Base-by-base conservation (phyloP, 495 filamentous ascomycete genomes). In the Letharia columbiana region DNA sequence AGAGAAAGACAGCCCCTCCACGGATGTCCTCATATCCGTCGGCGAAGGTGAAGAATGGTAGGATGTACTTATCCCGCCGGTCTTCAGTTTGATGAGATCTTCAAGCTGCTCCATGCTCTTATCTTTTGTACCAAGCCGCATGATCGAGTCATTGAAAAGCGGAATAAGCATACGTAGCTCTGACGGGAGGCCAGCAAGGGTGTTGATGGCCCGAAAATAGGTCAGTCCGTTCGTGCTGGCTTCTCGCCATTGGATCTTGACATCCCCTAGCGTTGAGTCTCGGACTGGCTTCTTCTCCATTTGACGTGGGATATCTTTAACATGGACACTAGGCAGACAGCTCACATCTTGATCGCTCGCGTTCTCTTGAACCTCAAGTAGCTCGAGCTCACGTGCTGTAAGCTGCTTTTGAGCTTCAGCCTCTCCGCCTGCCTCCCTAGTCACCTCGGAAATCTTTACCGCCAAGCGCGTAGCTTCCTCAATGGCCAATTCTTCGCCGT, bases 201-300 rank as follows among this genome's bases (percentile, higher is more conserved):
- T 78, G 69, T 93, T 91, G 73, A 96, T 82, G 11, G 91, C 93
- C 71, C 91, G 87, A 77, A 98, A 96, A 75, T 98, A 98, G 3
- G 95, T 98, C 61, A 98, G 75, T 4, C 94, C 94, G 72, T 98
- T 98, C 1, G 94, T 98, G 42, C 89, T 89, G 18, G 92, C 91
- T 73, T 92, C 90, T 56, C 89, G 87, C 91, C 92, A 95, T 63
- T 97, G 89, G 39, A 96, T 84, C 44, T 88, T 86, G 33, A 87
- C 82, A 54, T 84, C 80, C 41, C 85, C 83, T 20, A 89, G 73
- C n/a, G 77, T 79, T 35, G 86, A 87, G 67, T 92, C 83, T 49
- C 88, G 82, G 40, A 96, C 71, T 59, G 84, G 76, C 60, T 89
- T 87, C 54, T 77, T 82, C 69, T 91, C 89, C 71, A 89, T 90